These are phyloP conservation scores for Amanita inopinata DNA, from an alignment of 768 basidiomycete genomes.

Conservation along the genomic window DNA sequence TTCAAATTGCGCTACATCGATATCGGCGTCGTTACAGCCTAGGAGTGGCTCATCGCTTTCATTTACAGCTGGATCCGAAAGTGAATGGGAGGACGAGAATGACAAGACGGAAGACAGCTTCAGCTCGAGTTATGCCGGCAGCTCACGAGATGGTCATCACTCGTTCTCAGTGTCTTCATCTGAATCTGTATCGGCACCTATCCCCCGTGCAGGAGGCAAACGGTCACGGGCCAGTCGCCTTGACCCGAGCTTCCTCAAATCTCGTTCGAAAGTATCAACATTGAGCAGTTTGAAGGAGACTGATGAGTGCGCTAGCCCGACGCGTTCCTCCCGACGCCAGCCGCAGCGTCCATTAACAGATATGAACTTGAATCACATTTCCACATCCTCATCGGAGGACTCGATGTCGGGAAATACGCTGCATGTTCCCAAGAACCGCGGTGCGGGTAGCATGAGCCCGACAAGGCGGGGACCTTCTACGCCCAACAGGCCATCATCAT, in stretches of 20 bases:
- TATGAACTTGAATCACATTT: slow-evolving; percentile 50
- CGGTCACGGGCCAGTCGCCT: slow-evolving; percentile 58
- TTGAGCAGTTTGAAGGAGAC: slow-evolving; percentile 64
- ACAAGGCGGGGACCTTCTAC: slow-evolving; percentile 42
- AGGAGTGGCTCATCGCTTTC: slow-evolving; percentile 34
- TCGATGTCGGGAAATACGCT: slow-evolving; percentile 17
- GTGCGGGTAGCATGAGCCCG: slow-evolving; percentile 32
- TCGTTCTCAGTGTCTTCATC: slow-evolving; percentile 23
- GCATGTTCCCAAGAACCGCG: slow-evolving; percentile 30
- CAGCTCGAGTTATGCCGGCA: slow-evolving; percentile 21
- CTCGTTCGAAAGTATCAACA: slow-evolving; percentile 32
- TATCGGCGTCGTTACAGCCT: slow-evolving; percentile 22
- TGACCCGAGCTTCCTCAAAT: slow-evolving; percentile 60
- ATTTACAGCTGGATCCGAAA: slow-evolving; percentile 47
- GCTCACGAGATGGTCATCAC: slow-evolving; percentile 19
- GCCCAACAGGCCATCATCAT: slow-evolving; percentile 22
- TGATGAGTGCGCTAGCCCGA: slow-evolving; percentile 43
- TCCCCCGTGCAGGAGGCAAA: slow-evolving; percentile 23
- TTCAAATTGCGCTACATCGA: slow-evolving; percentile 11
- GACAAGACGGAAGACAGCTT: slow-evolving; percentile 78
- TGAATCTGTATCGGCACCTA: slow-evolving; percentile 19
- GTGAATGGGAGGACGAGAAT: slow-evolving; percentile 86
- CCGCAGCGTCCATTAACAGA: slow-evolving; percentile 46
- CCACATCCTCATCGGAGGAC: slow-evolving; percentile 18
- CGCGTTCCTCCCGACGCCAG: slow-evolving; percentile 13